Evolutionary conservation across 202 grass and related monocot species (phyloP).

Genomic region (Saccharum hybrid): DNA sequence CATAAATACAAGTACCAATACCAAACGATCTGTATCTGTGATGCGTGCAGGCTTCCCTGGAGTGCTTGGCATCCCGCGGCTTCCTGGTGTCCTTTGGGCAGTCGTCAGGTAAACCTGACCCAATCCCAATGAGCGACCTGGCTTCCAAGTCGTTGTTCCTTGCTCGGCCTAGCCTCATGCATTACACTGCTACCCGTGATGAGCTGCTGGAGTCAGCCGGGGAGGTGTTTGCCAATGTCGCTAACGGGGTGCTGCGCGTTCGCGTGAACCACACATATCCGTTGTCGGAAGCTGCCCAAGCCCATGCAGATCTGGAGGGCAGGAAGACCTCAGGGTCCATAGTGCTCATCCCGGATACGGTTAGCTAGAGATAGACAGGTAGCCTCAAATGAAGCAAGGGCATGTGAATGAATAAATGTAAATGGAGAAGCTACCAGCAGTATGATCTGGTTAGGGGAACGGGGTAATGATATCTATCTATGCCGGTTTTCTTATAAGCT

Average conservation of each 20-base stretch:
- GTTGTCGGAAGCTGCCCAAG: constrained; percentile 58
- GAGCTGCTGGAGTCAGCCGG: constrained; percentile 63
- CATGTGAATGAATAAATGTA: not conserved
- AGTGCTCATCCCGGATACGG: constrained; percentile 57
- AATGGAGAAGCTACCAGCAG: not conserved
- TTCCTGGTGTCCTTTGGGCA: constrained; percentile 74
- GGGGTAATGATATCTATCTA: not conserved
- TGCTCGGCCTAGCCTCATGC: constrained; percentile 65
- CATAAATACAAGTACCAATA: not conserved
- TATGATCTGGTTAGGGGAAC: not conserved
- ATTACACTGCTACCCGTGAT: constrained; percentile 64
- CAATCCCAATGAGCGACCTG: constrained; percentile 54
- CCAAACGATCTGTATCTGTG: not conserved
- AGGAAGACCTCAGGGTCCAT: constrained; percentile 70
- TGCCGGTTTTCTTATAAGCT: not conserved
- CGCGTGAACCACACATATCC: constrained; percentile 67
- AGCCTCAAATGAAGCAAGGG: not conserved
- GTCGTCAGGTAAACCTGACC: constrained; percentile 65
- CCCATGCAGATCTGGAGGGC: constrained; percentile 65
- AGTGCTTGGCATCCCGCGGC: constrained; percentile 55
- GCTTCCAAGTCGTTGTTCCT: constrained; percentile 71
- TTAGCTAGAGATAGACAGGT: not conserved
- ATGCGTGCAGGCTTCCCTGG: constrained; percentile 53
- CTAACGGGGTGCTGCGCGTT: constrained; percentile 52
- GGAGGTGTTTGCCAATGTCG: constrained; percentile 66